These are phyloP conservation scores for Viola pubescens DNA, from an alignment of 441 rosid species.

Conservation along the genomic window DNA sequence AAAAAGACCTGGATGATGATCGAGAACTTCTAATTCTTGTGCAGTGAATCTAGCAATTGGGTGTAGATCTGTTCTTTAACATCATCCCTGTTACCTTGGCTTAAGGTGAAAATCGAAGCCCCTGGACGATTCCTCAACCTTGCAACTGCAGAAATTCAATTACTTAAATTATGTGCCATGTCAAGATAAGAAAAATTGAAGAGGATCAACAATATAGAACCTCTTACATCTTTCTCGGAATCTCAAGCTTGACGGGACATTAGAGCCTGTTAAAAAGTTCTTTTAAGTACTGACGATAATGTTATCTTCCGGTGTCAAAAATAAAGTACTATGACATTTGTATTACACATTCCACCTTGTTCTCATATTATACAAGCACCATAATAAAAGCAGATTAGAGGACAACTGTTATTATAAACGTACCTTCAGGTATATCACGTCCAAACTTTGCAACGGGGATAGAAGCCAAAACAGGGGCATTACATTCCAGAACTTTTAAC, in stretches of 20 bases:
- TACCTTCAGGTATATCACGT: constrained; percentile 53
- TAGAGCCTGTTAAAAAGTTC: not conserved
- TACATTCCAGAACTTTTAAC: constrained; percentile 46
- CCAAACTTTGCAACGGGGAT: constrained; percentile 53
- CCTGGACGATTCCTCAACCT: constrained; percentile 56
- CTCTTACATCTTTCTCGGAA: not conserved
- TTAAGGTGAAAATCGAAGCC: constrained; percentile 43
- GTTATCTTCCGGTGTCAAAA: not conserved
- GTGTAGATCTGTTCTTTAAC: constrained; percentile 34
- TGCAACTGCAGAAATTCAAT: constrained; percentile 36
- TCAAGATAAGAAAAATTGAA: not conserved
- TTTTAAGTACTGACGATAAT: not conserved
- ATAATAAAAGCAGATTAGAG: not conserved
- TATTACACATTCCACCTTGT: too few species aligned
- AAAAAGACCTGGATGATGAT: too few species aligned
- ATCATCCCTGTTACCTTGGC: constrained; percentile 43
- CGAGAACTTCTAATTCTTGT: constrained; percentile 17
- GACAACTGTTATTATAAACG: not conserved
- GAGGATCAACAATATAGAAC: too few species aligned
- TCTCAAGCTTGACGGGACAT: not conserved
- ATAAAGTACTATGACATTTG: too few species aligned
- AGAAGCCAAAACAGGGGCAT: constrained; percentile 50
- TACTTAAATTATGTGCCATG: not conserved
- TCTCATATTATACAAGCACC: not conserved
- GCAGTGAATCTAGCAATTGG: constrained; percentile 30